These are phyloP conservation scores for Saturnispora bothae DNA, from an alignment of 805 yeast species.

Conservation along the genomic window DNA sequence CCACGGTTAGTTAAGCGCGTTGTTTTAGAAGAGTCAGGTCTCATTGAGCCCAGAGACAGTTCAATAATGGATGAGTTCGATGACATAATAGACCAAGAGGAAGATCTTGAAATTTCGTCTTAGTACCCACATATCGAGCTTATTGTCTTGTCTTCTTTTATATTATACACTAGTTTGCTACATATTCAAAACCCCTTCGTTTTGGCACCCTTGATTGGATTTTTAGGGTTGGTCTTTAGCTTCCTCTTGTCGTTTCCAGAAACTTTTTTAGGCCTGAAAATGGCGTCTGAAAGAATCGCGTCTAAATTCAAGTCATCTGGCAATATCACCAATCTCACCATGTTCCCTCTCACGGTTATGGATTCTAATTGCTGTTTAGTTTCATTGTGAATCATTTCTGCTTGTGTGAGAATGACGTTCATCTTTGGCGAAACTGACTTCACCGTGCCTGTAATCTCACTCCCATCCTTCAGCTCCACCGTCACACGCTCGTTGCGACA, in stretches of 20 bases:
- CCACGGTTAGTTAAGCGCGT: slow-evolving; percentile 46
- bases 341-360: slow-evolving; percentile 82
- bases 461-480: slow-evolving; percentile 86
- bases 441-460: slow-evolving; percentile 73
- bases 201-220: slow-evolving; percentile 15
- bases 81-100: slow-evolving; percentile 17
- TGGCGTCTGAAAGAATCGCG: slow-evolving; percentile 43
- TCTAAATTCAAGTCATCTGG: slow-evolving; percentile 83
- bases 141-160: not conserved
- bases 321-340: slow-evolving; percentile 68
- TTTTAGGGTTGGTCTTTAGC: slow-evolving; percentile 13
- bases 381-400: slow-evolving; percentile 57
- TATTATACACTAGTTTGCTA: not conserved
- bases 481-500: slow-evolving; percentile 79
- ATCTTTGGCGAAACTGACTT: slow-evolving; percentile 80
- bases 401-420: slow-evolving; percentile 77
- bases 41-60: slow-evolving; percentile 31
- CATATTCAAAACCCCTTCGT: slow-evolving; percentile 9
- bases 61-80: slow-evolving; percentile 26
- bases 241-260: slow-evolving; percentile 18
- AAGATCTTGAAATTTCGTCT: slow-evolving; percentile 10
- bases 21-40: slow-evolving; percentile 32
- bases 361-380: slow-evolving; percentile 39
- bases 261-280: slow-evolving; percentile 26
- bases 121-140: not conserved